Evolutionary conservation across 192 early-diverging fungal species (phyloP).

Genomic region (Rhizoclosmatium sp.): DNA sequence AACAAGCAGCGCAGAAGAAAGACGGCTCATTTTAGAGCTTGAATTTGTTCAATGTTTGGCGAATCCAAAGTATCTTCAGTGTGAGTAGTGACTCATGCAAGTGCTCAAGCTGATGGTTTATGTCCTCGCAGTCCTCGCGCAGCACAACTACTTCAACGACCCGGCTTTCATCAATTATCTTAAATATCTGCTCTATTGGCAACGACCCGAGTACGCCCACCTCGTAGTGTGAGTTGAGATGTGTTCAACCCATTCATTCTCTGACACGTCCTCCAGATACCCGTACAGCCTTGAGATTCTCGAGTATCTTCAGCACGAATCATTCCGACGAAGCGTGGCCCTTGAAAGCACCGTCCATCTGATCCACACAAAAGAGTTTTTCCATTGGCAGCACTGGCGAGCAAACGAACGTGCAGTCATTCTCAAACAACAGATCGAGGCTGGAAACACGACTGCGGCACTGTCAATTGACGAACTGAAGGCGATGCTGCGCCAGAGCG

Average conservation of each 20-base stretch:
- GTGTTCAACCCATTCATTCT: constrained; percentile 12
- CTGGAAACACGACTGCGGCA: no score
- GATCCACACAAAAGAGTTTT: constrained; percentile 82
- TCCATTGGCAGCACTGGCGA: constrained; percentile 73
- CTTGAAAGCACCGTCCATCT: constrained; percentile 74
- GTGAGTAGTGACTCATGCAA: constrained; percentile 50
- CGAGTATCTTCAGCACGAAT: constrained; percentile 80
- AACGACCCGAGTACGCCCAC: constrained; percentile 87
- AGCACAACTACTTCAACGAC: constrained; percentile 85
- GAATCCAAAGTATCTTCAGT: constrained; percentile 93
- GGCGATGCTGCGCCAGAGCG: no score
- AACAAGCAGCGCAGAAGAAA: constrained; percentile 19
- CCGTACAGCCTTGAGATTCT: constrained; percentile 89
- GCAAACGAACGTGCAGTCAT: constrained; percentile 38
- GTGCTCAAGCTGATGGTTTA: not conserved
- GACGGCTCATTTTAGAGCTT: constrained; percentile 87
- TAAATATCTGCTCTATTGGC: constrained; percentile 91
- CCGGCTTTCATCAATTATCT: constrained; percentile 89
- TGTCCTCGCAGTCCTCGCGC: constrained; percentile 69
- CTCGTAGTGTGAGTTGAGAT: constrained; percentile 73
- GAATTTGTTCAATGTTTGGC: constrained; percentile 96
- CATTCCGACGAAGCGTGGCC: constrained; percentile 80
- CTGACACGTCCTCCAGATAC: constrained; percentile 60
- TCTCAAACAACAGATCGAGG: not conserved
- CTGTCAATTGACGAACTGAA: no score